phyloP scores from a whole-genome alignment of 2,329 filamentous ascomycete species.

The Claviceps capensis region DNA sequence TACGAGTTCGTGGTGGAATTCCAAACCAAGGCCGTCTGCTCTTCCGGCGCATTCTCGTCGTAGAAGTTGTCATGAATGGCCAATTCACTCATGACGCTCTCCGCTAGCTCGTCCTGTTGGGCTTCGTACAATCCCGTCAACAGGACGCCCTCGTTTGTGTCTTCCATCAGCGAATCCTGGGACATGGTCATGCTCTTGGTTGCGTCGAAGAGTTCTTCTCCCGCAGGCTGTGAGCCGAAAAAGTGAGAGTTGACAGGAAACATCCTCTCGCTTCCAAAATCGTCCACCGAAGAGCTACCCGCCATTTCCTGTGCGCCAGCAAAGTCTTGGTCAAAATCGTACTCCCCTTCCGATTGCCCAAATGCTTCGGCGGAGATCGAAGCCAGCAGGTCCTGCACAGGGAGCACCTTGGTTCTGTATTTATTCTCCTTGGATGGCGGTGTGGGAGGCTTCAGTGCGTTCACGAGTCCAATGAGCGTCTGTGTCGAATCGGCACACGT shows the following conservation, averaged over 20 bases:
- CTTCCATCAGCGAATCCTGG: constrained; percentile 19
- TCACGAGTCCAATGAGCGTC: constrained; percentile 68
- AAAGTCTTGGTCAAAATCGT: constrained; percentile 51
- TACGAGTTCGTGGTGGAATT: constrained; percentile 66
- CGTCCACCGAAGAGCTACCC: constrained; percentile 20
- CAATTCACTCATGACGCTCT: constrained; percentile 43
- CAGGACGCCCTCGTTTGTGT: constrained; percentile 23
- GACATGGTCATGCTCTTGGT: constrained; percentile 22
- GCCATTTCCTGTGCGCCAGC: constrained; percentile 37
- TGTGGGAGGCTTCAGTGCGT: constrained; percentile 68
- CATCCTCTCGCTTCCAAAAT: constrained; percentile 21
- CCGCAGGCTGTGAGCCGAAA: constrained; percentile 28
- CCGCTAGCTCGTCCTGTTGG: constrained; percentile 22
- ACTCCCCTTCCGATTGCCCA: constrained; percentile 44
- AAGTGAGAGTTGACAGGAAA: constrained; percentile 29
- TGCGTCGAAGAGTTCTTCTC: constrained; percentile 35
- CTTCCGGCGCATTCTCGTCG: constrained; percentile 42
- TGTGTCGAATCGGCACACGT: constrained; percentile 96
- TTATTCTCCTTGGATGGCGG: constrained; percentile 72
- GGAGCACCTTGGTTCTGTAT: constrained; percentile 76
- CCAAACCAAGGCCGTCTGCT: constrained; percentile 62
- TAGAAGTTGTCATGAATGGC: constrained; percentile 72
- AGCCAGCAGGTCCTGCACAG: constrained; percentile 74
- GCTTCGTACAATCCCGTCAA: constrained; percentile 19
- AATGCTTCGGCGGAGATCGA: constrained; percentile 85